Evolutionary conservation across 2,329 filamentous ascomycete species (phyloP).

Genomic region (Macroventuria anomochaeta): DNA sequence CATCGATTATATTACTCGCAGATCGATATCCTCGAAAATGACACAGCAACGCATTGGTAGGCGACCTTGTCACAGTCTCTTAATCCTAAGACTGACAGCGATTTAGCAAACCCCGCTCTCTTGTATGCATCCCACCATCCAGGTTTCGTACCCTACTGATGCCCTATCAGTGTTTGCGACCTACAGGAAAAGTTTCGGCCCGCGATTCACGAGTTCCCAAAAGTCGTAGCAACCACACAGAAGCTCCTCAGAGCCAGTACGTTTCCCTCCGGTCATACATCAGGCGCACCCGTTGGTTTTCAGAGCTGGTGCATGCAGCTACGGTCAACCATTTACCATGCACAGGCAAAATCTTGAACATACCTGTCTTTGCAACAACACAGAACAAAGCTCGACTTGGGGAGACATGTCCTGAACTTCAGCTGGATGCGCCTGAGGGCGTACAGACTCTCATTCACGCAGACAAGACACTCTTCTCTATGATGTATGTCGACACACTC

Average conservation of each 20-base stretch:
- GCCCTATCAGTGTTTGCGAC: conserved; percentile 76
- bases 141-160: conserved; percentile 26
- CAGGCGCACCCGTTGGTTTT: not conserved
- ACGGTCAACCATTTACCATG: conserved; percentile 16
- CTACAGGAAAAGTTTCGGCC: conserved; percentile 90
- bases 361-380: conserved; percentile 86
- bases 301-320: not conserved
- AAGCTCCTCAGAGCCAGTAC: conserved; percentile 60
- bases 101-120: conserved; percentile 49
- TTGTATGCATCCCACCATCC: conserved; percentile 41
- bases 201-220: conserved; percentile 84
- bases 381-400: conserved; percentile 82
- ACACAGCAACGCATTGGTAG: conserved; percentile 41
- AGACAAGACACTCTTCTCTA: conserved; percentile 92
- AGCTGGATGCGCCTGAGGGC: conserved; percentile 58
- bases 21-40: conserved; percentile 32
- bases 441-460: conserved; percentile 62
- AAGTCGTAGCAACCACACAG: conserved; percentile 64
- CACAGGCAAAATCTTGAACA: conserved; percentile 63
- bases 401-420: conserved; percentile 76
- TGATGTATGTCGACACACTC: conserved; percentile 60
- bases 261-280: conserved; percentile 6
- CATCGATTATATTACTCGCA: not conserved
- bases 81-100: conserved; percentile 28
- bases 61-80: conserved; percentile 1